Conservation (phyloP, 2,329 filamentous ascomycete species). For the Periconia digitata region DNA sequence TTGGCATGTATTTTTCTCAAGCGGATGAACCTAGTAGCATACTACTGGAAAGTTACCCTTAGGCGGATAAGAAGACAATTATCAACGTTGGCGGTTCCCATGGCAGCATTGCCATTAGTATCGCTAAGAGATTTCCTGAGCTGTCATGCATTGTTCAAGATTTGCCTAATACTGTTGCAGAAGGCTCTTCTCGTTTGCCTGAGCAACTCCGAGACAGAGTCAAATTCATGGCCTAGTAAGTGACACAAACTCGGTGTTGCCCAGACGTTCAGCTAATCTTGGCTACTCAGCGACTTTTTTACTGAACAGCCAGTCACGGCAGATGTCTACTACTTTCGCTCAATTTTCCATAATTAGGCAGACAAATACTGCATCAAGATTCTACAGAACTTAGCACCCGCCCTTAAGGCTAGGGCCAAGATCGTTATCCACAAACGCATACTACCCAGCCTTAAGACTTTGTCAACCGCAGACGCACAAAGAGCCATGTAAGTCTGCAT, state of each 20-base stretch:
- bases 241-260: not conserved
- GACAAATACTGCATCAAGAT: constrained; percentile 39
- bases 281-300: constrained; percentile 1
- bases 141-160: constrained; percentile 16
- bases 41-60: constrained; percentile 9
- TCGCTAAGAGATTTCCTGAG: constrained; percentile 10
- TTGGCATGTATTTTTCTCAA: constrained; percentile 9
- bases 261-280: not conserved
- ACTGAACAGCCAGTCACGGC: constrained; percentile 1
- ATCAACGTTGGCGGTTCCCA: constrained; percentile 17
- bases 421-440: constrained; percentile 14
- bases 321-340: constrained; percentile 5
- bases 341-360: constrained; percentile 39
- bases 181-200: constrained; percentile 5
- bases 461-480: constrained; percentile 7
- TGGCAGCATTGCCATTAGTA: constrained; percentile 9
- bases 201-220: constrained; percentile 6
- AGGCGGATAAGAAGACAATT: constrained; percentile 7
- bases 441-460: constrained; percentile 7
- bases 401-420: not conserved
- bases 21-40: constrained; percentile 4
- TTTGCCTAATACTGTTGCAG: constrained; percentile 7
- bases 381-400: constrained; percentile 32
- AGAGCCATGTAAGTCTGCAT: constrained; percentile 8
- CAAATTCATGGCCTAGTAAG: constrained; percentile 13